Base-by-base conservation (phyloP, 116 monocot species). In the Dioscorea cayenensis region DNA sequence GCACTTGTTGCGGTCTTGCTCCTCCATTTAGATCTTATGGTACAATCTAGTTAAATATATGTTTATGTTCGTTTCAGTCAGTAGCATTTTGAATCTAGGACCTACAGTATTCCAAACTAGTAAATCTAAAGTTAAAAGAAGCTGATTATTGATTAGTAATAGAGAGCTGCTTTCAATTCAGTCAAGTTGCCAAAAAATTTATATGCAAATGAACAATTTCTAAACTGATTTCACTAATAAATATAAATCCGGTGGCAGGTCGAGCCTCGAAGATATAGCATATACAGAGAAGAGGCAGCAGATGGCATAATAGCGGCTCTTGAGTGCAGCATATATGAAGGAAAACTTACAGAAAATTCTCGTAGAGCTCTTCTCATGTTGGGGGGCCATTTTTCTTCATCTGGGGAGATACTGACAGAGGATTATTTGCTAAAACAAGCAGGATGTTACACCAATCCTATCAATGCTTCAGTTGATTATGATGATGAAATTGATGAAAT, bases 211-310 rank as follows among this genome's bases (percentile, higher is more conserved):
- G 43, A 43, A 43, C 8, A 43, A 43, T 12, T 43, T 43, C 43
- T 43, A 8, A 43, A 10, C 43, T 43, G 6, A 43, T 10, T 43
- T 43, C 43, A 43, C 43, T 43, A 43, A 43, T 43, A 43, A 43
- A 43, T 9, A 43, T 43, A 43, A 7, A 43, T 43, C 43, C 1
- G 35, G 18, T 36, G 29, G 63, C 78, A 87, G 83, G 75, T 77
- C 51, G 78, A 80, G 64, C 36, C 69, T 14, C 37, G 7, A 59
- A 69, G 22, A 29, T 59, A 67, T 50, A 81, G 76, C 59, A 68
- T 76, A 17, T 84, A 84, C 74, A 80, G 76, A 74, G 79, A 87
- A 68, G 84, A 78, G 71, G 87, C 87, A 18, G 73, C 77, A 2
- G 70, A 84, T 72, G 75, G 63, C 79, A 87, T 87, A 28, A 72